Base-by-base conservation (phyloP, 208 protist species). In the Leishmania arabica region DNA sequence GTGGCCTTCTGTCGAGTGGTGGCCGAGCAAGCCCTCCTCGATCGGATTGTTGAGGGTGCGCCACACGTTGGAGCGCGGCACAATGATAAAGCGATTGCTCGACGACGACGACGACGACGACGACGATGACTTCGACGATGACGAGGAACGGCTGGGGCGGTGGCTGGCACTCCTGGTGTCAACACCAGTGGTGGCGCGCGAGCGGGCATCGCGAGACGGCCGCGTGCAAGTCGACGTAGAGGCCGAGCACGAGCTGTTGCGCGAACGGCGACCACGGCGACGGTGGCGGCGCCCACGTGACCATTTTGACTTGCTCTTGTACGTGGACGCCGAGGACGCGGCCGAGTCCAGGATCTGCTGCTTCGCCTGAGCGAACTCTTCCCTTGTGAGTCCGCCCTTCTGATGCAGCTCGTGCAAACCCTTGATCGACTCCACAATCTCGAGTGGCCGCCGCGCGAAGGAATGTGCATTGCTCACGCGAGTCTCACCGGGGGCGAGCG, bases 301-400 rank as follows among this genome's bases (percentile, higher is more conserved):
- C 21, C 56, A 51, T 3, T 58, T 60, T 37, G 73, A 74, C 77
- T 79, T 79, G 54, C 62, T 62, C 31, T 62, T 78, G 56, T 42
- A 72, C 31, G 40, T 60, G 17, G 83, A 82, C 45, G 78, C 45
- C 11, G 69, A 66, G 42, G 83, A 86, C 15, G 83, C 66, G 13
- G 62, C 58, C 24, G 78, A 81, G 45, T 93, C 85, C 8, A 96
- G 83, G 24, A 96, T 84, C n/a, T 85, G 84, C 81, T 94, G 91
- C 84, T 96, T 96, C 2, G 91, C 91, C 60, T 93, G 89, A 5
- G 86, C 84, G 58, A 96, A 96, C 86, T 96, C 91, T 64, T 93
- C 89, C 49, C 80, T 45, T 0, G 90, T 96, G 78, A 96, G 90
- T 13, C 88, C 90, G 71, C 93, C 93, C 7, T 78, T 70, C 77